These are phyloP conservation scores for Metschnikowia lunata DNA, from an alignment of 805 yeast genomes.

Conservation along the genomic window DNA sequence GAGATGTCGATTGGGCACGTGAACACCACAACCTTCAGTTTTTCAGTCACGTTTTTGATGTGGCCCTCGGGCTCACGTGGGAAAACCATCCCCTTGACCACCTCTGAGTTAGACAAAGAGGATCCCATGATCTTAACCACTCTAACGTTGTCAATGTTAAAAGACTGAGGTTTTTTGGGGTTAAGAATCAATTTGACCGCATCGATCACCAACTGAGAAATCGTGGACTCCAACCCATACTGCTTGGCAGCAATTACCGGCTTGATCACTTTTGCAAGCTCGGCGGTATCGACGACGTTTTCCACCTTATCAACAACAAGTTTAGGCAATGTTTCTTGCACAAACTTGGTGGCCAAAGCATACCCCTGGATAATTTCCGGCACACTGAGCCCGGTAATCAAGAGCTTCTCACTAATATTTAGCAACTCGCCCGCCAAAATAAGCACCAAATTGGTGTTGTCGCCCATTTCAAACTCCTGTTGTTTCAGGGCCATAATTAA, in stretches of 20 bases:
- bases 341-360: slow-evolving; percentile 77
- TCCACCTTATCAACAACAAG: slow-evolving; percentile 59
- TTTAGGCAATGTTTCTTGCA: slow-evolving; percentile 61
- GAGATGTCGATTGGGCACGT: slow-evolving; percentile 94
- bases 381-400: slow-evolving; percentile 81
- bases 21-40: slow-evolving; percentile 84
- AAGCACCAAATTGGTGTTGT: slow-evolving; percentile 87
- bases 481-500: slow-evolving; percentile 95
- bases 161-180: slow-evolving; percentile 54
- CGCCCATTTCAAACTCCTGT: slow-evolving; percentile 97
- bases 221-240: slow-evolving; percentile 77
- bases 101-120: slow-evolving; percentile 65
- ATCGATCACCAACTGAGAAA: slow-evolving; percentile 75
- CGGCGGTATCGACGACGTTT: slow-evolving; percentile 49
- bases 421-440: slow-evolving; percentile 90
- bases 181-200: slow-evolving; percentile 78
- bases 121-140: slow-evolving; percentile 97
- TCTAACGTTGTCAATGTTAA: slow-evolving; percentile 90
- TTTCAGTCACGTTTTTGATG: slow-evolving; percentile 54
- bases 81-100: slow-evolving; percentile 96
- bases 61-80: slow-evolving; percentile 96
- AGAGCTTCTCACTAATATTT: slow-evolving; percentile 78
- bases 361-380: slow-evolving; percentile 93
- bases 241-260: slow-evolving; percentile 94
- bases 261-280: slow-evolving; percentile 67